Percentiles rank a stretch among this genome's conserved stretches.
Evolutionary conservation across 257 asterid genomes (phyloP).

Genomic region (Eucommia ulmoides): DNA sequence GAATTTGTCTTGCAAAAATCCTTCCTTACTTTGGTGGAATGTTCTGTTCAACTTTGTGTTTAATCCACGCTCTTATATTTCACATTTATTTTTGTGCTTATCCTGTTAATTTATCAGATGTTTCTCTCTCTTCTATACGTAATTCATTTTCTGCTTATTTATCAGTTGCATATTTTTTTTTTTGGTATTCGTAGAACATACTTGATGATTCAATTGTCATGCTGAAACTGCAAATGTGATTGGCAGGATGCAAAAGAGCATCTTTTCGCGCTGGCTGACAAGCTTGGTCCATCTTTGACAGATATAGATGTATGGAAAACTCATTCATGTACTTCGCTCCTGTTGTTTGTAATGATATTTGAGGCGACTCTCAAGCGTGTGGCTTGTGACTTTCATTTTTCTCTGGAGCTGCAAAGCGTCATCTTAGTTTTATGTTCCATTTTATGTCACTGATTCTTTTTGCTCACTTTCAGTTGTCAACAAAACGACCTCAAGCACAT

Average conservation of each 20-base stretch:
- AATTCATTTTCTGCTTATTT: background rate
- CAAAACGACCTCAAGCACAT: slow-evolving; percentile 41
- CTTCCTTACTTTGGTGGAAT: no score
- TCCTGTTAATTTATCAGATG: background rate
- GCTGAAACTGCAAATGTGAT: slow-evolving; percentile 10
- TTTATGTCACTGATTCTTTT: slow-evolving; percentile 16
- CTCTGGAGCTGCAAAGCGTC: background rate
- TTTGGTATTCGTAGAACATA: slow-evolving; percentile 3
- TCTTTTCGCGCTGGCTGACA: slow-evolving; percentile 90
- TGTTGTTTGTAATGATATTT: background rate
- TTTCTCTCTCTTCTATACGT: no score
- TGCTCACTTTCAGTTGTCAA: slow-evolving; percentile 55
- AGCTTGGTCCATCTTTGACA: slow-evolving; percentile 85
- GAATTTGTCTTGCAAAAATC: no score
- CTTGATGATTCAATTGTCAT: slow-evolving; percentile 6
- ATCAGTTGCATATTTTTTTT: background rate
- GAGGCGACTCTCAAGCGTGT: background rate
- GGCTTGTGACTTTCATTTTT: slow-evolving; percentile 7
- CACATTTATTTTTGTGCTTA: background rate
- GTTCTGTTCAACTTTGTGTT: no score
- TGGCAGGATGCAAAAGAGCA: slow-evolving; percentile 98
- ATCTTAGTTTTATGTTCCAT: slow-evolving; percentile 7
- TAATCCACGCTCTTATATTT: no score
- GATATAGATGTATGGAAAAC: slow-evolving; percentile 72
- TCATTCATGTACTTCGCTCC: slow-evolving; percentile 1